Evolutionary conservation across 345 rosid species (phyloP).

Genomic region (Acer campestre): DNA sequence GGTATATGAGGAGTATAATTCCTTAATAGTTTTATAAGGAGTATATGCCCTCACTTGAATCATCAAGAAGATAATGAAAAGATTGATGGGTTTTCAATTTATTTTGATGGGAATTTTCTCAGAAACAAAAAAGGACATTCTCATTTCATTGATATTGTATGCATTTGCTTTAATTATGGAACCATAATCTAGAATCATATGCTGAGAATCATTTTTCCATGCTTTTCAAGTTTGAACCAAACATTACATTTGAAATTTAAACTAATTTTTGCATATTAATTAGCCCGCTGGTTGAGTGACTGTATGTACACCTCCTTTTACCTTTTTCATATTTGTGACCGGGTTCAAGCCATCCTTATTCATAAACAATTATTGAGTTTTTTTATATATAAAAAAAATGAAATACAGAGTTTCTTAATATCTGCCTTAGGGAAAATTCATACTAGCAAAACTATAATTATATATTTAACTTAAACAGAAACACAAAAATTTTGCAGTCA

Average conservation of each 20-base stretch:
- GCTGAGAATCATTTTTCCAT: conserved; percentile 27
- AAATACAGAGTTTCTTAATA: no score
- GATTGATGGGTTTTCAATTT: conserved; percentile 8
- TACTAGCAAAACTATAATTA: no score
- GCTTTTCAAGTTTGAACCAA: conserved; percentile 26
- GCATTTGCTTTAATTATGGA: conserved; percentile 19
- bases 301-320: background rate
- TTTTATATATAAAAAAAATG: no score
- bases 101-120: conserved; percentile 14
- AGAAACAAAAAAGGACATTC: conserved; percentile 23
- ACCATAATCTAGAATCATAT: conserved; percentile 35
- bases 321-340: background rate
- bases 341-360: no score
- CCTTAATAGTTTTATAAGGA: background rate
- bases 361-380: no score
- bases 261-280: no score
- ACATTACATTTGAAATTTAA: conserved; percentile 2
- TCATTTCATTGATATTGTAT: background rate
- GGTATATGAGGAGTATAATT: background rate
- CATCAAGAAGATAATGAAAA: conserved; percentile 7
- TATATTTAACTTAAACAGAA: no score
- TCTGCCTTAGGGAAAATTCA: no score
- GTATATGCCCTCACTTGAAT: conserved; percentile 36
- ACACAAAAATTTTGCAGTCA: no score
- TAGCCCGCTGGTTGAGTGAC: background rate